Conservation (phyloP, 1,284 basidiomycete genomes). For the Boletellus dicymbophilus region DNA sequence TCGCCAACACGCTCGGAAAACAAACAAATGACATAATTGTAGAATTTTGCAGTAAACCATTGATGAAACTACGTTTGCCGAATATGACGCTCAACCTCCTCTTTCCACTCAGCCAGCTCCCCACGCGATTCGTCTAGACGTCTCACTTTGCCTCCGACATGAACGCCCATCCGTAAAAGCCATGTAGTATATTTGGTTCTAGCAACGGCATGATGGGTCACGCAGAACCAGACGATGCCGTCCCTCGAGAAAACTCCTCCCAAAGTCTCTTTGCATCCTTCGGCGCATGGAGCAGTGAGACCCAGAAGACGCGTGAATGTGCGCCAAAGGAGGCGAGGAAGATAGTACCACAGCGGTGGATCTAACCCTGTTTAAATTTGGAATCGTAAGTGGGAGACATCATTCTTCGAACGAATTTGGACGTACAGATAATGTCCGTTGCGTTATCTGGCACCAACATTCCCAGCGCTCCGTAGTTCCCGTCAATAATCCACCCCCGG, state of each 20-base stretch:
- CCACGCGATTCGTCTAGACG: conserved; percentile 46
- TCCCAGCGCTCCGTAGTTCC: conserved; percentile 38
- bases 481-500: conserved; percentile 55
- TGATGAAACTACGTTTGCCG: conserved; percentile 11
- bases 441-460: conserved; percentile 38
- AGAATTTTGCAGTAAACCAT: too few species aligned
- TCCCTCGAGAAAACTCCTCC: conserved; percentile 48
- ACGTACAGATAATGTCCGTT: conserved; percentile 69
- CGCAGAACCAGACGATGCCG: conserved; percentile 61
- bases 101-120: conserved; percentile 28
- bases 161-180: conserved; percentile 30
- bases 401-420: conserved; percentile 22
- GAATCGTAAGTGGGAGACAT: conserved; percentile 3
- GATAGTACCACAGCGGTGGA: conserved; percentile 57
- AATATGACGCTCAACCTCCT: conserved; percentile 14
- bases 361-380: conserved; percentile 56
- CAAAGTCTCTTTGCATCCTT: conserved; percentile 52
- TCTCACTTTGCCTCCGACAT: conserved; percentile 41
- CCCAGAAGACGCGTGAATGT: conserved; percentile 52
- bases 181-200: conserved; percentile 27
- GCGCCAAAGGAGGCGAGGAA: conserved; percentile 54
- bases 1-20: too few species aligned
- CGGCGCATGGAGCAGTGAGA: conserved; percentile 43
- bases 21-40: background rate
- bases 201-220: conserved; percentile 41